phyloP scores from a whole-genome alignment of 1,284 basidiomycete species.

The Ceraceosorus guamensis region DNA sequence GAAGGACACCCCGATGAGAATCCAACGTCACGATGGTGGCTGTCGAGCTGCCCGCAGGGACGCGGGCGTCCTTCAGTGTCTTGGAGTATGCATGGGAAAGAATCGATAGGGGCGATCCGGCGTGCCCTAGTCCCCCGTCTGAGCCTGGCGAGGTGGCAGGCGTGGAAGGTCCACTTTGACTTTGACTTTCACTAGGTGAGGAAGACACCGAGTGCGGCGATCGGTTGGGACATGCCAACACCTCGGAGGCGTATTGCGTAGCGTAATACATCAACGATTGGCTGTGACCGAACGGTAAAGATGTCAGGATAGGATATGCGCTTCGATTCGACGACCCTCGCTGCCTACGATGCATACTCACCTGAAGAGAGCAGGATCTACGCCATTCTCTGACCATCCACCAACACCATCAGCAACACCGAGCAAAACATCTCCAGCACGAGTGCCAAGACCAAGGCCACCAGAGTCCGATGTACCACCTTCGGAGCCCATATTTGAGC shows the following conservation, averaged over 20 bases:
- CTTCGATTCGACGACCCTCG: neutral
- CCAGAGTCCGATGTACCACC: conserved; percentile 2
- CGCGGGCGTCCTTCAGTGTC: conserved; percentile 62
- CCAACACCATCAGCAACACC: conserved; percentile 66
- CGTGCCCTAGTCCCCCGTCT: conserved; percentile 64
- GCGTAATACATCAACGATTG: conserved; percentile 66
- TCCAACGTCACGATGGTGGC: conserved; percentile 73
- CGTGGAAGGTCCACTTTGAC: neutral
- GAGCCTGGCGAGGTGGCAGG: conserved; percentile 51
- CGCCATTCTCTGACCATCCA: conserved; percentile 66
- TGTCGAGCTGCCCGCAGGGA: conserved; percentile 76
- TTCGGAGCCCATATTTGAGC: conserved; percentile 56
- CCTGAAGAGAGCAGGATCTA: conserved; percentile 71
- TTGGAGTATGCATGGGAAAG: conserved; percentile 66
- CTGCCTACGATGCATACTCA: neutral
- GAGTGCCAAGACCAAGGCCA: too few relatives aligned
- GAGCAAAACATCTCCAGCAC: conserved; percentile 62
- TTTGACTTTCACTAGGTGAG: neutral
- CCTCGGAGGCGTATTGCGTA: conserved; percentile 51
- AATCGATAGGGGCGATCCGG: conserved; percentile 55
- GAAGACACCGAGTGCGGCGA: neutral
- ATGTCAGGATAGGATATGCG: neutral
- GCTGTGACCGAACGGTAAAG: neutral
- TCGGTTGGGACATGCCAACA: conserved; percentile 7
- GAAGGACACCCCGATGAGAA: conserved; percentile 64